Evolutionary conservation across 257 asterid genomes (phyloP).

Genomic region (Nicotiana tomentosiformis): DNA sequence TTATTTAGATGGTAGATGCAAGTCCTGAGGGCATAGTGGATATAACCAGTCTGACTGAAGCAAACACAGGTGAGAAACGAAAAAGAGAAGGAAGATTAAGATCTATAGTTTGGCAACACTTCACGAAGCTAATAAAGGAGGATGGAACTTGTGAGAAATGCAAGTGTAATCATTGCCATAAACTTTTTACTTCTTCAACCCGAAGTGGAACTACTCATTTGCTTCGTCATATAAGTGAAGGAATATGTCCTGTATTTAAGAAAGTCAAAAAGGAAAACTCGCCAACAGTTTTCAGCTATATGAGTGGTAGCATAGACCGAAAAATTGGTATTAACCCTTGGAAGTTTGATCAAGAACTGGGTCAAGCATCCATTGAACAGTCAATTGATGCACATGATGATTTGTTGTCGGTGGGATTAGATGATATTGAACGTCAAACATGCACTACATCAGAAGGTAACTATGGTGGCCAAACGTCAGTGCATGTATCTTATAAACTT

Average conservation of each 20-base stretch:
- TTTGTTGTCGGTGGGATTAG: slow-evolving; percentile 28
- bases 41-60: slow-evolving; percentile 43
- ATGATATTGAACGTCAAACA: slow-evolving; percentile 28
- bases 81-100: slow-evolving; percentile 71
- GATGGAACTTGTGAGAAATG: slow-evolving; percentile 76
- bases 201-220: slow-evolving; percentile 86
- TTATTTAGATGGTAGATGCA: slow-evolving; percentile 48
- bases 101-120: slow-evolving; percentile 86
- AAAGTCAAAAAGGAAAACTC: slow-evolving; percentile 38
- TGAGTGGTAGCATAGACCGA: slow-evolving; percentile 30
- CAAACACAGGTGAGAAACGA: slow-evolving; percentile 54
- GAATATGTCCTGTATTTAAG: slow-evolving; percentile 60
- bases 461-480: slow-evolving; percentile 28
- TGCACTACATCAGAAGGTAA: slow-evolving; percentile 26
- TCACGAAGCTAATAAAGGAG: slow-evolving; percentile 70
- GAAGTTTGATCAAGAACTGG: slow-evolving; percentile 47
- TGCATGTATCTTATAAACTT: slow-evolving; percentile 29
- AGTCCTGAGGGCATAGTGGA: slow-evolving; percentile 43
- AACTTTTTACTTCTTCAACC: slow-evolving; percentile 63
- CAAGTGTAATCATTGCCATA: slow-evolving; percentile 74
- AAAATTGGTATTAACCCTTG: slow-evolving; percentile 28
- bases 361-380: slow-evolving; percentile 38
- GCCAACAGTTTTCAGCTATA: slow-evolving; percentile 23
- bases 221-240: slow-evolving; percentile 77
- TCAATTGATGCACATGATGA: slow-evolving; percentile 41